Base-by-base conservation (phyloP, 495 filamentous ascomycete species). In the Lasiosphaeris hirsuta region DNA sequence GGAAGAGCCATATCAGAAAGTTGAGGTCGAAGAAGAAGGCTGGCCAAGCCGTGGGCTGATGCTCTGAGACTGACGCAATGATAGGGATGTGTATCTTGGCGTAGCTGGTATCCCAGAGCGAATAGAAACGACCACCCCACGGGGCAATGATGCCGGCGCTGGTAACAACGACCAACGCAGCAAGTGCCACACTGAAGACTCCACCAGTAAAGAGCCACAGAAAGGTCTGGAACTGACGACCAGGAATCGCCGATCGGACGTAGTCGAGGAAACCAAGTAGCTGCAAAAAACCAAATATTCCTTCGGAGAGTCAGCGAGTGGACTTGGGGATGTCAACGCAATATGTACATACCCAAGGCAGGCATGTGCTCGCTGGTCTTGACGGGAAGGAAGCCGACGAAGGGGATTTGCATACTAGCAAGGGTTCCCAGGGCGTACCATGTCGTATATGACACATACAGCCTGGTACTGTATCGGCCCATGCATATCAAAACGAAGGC, bases 61-160 rank as follows among this genome's bases (percentile, higher is more conserved):
- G 95, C 72, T 99, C 95, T 7, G 95, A 99, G 30, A 99, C 95
- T 3, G 94, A 97, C 19, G 95, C 95, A 73, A 99, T 99, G 67
- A 99, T 99, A 36, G 95, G 95, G 69, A 99, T 99, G 64, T 99
- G 95, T 58, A 97, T 95, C 77, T 99, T 99, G 63, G 95, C 95
- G 69, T 99, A 99, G 63, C 90, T 90, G 9, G 95, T 99, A 73
- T 99, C 95, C 92, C 92, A 99, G 36, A 99, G 84, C 0, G 95
- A 99, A 76, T 99, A 99, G 80, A 99, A 99, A 55, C 95, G 94
- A 54, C 95, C 95, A 65, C 90, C 91, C 95, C 95, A 99, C 7
- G 95, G 95, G 36, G 95, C 95, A 73, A 99, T 93, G 56, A 92
- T 85, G 37, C 95, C 95, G 4, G 88, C 82, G 41, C 92, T 81